A percentile compares a stretch with the other conserved stretches of the same genome.
Evolutionary conservation across 495 filamentous ascomycete genomes (phyloP).

Genomic region (Aspergillus conjunctus): DNA sequence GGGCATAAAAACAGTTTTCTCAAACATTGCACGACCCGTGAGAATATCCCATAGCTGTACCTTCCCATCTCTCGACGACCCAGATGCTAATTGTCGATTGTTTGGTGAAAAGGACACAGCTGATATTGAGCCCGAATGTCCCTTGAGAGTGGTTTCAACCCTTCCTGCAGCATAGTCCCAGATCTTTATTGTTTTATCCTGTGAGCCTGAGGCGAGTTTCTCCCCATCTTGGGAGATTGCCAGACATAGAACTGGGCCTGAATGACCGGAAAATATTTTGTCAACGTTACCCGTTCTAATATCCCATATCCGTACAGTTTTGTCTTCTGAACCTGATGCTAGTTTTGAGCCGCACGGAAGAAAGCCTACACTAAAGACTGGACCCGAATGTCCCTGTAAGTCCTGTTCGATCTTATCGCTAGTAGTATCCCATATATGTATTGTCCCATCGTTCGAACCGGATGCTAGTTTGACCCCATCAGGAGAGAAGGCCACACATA

Average conservation of each 20-base stretch:
- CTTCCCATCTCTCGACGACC: neutral
- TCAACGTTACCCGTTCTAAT: conserved; percentile 11
- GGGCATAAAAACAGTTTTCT: too few relatives aligned
- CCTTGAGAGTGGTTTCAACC: conserved; percentile 19
- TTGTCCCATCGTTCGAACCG: conserved; percentile 18
- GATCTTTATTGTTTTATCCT: conserved; percentile 36
- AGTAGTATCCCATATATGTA: too few relatives aligned
- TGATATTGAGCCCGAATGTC: neutral
- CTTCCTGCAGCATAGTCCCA: conserved; percentile 22
- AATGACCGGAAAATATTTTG: neutral
- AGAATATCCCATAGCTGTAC: neutral
- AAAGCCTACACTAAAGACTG: too few relatives aligned
- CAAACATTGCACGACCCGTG: too few relatives aligned
- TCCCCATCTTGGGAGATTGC: neutral
- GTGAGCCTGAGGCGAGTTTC: conserved; percentile 19
- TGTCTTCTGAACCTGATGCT: too few relatives aligned
- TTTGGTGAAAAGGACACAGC: neutral
- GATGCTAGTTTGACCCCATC: conserved; percentile 15
- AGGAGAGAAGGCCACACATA: conserved; percentile 18
- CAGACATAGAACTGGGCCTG: neutral
- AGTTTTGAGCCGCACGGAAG: too few relatives aligned
- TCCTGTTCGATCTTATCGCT: too few relatives aligned
- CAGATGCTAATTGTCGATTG: neutral
- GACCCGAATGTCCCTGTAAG: too few relatives aligned
- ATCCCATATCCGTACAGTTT: conserved; percentile 44